Evolutionary conservation across 768 basidiomycete genomes (phyloP).

Genomic region (Trametes cingulata): DNA sequence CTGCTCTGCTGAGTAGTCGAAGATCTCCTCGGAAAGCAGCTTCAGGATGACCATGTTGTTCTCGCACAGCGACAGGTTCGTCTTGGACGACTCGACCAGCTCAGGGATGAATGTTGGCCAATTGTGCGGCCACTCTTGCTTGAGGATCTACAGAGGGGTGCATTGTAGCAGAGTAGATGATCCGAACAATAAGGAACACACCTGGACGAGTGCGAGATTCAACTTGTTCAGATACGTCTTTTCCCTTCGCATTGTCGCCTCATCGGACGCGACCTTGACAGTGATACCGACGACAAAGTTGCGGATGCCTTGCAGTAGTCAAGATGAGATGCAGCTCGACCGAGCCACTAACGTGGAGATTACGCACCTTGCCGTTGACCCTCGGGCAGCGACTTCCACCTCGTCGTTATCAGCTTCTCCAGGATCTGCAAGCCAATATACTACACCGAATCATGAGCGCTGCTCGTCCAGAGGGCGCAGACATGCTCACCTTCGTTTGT

Average conservation of each 20-base stretch:
- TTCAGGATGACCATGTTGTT: conserved; percentile 99
- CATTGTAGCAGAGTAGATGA: not conserved
- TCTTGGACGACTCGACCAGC: conserved; percentile 95
- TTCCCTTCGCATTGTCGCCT: conserved; percentile 83
- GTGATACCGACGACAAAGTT: conserved; percentile 95
- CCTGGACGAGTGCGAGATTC: conserved; percentile 94
- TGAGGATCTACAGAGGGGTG: conserved; percentile 72
- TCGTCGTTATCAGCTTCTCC: conserved; percentile 90
- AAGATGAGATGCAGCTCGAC: not conserved
- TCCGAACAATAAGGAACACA: conserved; percentile 29
- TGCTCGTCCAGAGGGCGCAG: not conserved
- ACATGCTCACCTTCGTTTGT: conserved; percentile 74
- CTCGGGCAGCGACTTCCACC: conserved; percentile 95
- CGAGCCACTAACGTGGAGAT: not conserved
- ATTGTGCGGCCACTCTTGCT: conserved; percentile 99
- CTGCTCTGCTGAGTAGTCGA: conserved; percentile 97
- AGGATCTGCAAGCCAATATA: conserved; percentile 97
- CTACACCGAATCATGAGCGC: conserved; percentile 40
- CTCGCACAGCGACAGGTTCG: conserved; percentile 94
- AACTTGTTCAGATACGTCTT: conserved; percentile 96
- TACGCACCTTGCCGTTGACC: conserved; percentile 84
- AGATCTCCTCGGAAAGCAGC: conserved; percentile 97
- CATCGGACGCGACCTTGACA: conserved; percentile 92
- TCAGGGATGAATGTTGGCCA: conserved; percentile 98
- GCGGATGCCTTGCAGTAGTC: conserved; percentile 67